A percentile compares a stretch with the other conserved stretches of the same genome.
Evolutionary conservation across 1,284 basidiomycete genomes (phyloP).

Genomic region (Termitomyces sp.): DNA sequence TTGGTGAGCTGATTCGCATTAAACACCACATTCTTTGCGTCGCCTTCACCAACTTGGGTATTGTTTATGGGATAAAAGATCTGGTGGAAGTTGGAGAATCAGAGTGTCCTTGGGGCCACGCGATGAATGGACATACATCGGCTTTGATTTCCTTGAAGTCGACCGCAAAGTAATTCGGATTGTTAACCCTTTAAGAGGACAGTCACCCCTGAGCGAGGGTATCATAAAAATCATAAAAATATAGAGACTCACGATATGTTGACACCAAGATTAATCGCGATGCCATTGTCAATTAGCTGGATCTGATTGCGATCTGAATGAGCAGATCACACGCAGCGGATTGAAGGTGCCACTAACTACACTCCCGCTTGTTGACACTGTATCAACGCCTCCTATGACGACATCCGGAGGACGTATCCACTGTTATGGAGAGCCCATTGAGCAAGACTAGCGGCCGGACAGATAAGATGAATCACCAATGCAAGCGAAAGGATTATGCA

Average conservation of each 20-base stretch:
- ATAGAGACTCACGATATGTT: constrained; percentile 54
- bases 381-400: constrained; percentile 52
- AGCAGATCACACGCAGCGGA: constrained; percentile 11
- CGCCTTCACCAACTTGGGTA: constrained; percentile 66
- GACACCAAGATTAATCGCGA: constrained; percentile 62
- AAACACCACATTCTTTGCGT: constrained; percentile 59
- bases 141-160: constrained; percentile 68
- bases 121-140: constrained; percentile 33
- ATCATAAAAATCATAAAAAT: background rate
- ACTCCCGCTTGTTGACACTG: constrained; percentile 36
- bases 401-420: constrained; percentile 79
- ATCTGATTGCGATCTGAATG: constrained; percentile 26
- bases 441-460: background rate
- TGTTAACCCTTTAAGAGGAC: constrained; percentile 54
- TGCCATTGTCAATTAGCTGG: constrained; percentile 34
- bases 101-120: background rate
- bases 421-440: constrained; percentile 32
- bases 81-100: constrained; percentile 27
- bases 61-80: constrained; percentile 73
- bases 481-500: constrained; percentile 68
- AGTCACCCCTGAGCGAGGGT: background rate
- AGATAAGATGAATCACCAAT: constrained; percentile 47
- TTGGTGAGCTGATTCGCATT: constrained; percentile 61
- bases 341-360: constrained; percentile 21
- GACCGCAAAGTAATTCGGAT: constrained; percentile 84